Evolutionary conservation across 345 rosid species (phyloP).

Genomic region (Populus alba): DNA sequence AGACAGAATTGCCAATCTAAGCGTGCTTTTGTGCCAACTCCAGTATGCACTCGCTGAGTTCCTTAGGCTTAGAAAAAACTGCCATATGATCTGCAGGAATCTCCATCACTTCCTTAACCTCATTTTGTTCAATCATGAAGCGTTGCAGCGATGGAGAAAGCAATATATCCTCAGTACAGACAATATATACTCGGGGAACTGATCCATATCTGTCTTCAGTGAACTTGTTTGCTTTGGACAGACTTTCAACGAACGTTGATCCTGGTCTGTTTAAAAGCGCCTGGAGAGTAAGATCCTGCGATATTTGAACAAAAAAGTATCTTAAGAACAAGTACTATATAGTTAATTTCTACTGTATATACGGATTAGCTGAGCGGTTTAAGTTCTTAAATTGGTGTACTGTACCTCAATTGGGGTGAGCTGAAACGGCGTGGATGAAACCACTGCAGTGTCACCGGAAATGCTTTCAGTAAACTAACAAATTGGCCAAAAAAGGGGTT

Average conservation of each 20-base stretch:
- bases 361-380: background rate
- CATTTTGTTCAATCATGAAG: slow-evolving; percentile 34
- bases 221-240: slow-evolving; percentile 8
- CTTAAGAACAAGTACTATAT: background rate
- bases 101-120: slow-evolving; percentile 22
- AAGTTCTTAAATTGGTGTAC: background rate
- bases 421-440: slow-evolving; percentile 26
- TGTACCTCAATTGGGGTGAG: slow-evolving; percentile 31
- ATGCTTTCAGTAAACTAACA: background rate
- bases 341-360: too few species aligned
- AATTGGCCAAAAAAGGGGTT: background rate
- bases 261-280: background rate
- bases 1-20: background rate
- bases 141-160: slow-evolving; percentile 13
- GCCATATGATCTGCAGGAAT: slow-evolving; percentile 27
- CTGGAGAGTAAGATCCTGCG: background rate
- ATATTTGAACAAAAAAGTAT: background rate
- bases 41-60: slow-evolving; percentile 11
- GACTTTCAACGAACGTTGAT: slow-evolving; percentile 3
- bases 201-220: slow-evolving; percentile 26
- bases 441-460: slow-evolving; percentile 10
- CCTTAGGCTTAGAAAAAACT: slow-evolving; percentile 16
- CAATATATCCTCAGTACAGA: slow-evolving; percentile 21
- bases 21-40: slow-evolving; percentile 11
- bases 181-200: slow-evolving; percentile 15